These are phyloP conservation scores for Gossypium sturtianum DNA, from an alignment of 345 rosid genomes.

Conservation along the genomic window DNA sequence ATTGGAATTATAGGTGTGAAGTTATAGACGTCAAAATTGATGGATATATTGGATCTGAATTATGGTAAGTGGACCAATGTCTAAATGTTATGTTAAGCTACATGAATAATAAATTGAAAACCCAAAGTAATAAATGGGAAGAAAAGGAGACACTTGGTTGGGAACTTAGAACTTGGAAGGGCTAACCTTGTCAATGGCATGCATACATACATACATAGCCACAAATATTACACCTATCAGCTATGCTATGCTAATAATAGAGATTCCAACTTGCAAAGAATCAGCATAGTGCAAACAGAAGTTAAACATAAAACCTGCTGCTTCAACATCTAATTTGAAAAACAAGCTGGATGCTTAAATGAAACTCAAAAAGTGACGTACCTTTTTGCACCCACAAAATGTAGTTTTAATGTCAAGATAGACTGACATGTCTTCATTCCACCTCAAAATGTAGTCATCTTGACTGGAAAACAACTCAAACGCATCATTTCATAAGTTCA, in stretches of 20 bases:
- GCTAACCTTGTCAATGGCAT: too few species aligned
- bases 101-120: neutral
- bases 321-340: neutral
- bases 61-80: neutral
- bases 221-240: too few species aligned
- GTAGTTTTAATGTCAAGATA: neutral
- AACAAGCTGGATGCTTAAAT: neutral
- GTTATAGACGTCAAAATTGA: too few species aligned
- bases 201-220: too few species aligned
- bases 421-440: neutral
- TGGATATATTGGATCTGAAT: too few species aligned
- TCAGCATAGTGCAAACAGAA: too few species aligned
- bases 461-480: neutral
- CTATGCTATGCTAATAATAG: too few species aligned
- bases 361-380: neutral
- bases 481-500: neutral
- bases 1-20: too few species aligned
- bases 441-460: neutral
- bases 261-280: too few species aligned
- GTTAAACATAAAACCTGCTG: neutral
- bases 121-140: neutral
- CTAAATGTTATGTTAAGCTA: neutral
- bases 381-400: neutral
- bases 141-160: neutral
- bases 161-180: too few species aligned